These are phyloP conservation scores for Aspergillus udagawae DNA, from an alignment of 2,329 filamentous ascomycete species.

Conservation along the genomic window DNA sequence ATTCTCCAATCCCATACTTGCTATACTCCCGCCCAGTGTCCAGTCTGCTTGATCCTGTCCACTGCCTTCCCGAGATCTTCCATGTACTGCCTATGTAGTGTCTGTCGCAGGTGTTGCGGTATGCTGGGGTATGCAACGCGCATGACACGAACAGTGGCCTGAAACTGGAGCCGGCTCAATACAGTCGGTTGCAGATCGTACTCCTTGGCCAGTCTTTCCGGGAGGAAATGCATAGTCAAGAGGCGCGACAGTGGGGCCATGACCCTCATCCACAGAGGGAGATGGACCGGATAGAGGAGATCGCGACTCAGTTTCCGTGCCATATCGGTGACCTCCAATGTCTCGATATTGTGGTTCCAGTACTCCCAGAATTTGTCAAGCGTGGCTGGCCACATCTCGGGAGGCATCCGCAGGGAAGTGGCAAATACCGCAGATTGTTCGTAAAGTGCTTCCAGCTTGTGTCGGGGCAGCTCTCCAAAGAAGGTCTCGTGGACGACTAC, in stretches of 20 bases:
- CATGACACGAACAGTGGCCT: slow-evolving; percentile 5
- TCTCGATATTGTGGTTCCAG: slow-evolving; percentile 25
- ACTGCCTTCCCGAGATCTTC: slow-evolving; percentile 13
- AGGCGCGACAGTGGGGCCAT: slow-evolving; percentile 1
- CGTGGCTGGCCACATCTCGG: slow-evolving; percentile 26
- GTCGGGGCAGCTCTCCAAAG: slow-evolving; percentile 12
- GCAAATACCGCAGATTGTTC: slow-evolving; percentile 14
- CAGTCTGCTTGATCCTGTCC: slow-evolving; percentile 8
- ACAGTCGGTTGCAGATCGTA: slow-evolving; percentile 11
- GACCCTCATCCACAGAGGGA: slow-evolving; percentile 5
- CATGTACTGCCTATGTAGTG: slow-evolving; percentile 9
- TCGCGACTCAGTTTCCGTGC: slow-evolving; percentile 17
- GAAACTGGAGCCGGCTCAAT: slow-evolving; percentile 3
- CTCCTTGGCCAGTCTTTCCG: slow-evolving; percentile 7
- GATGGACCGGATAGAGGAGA: slow-evolving; percentile 11
- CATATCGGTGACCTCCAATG: slow-evolving; percentile 23
- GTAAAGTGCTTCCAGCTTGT: slow-evolving; percentile 7
- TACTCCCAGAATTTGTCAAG: slow-evolving; percentile 25
- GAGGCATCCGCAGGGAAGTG: slow-evolving; percentile 18
- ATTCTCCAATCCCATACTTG: background rate
- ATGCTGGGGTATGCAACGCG: slow-evolving; percentile 7
- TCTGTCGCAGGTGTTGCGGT: slow-evolving; percentile 2
- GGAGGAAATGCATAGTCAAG: slow-evolving; percentile 6
- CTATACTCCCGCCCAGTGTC: slow-evolving; percentile 6
- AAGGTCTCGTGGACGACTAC: slow-evolving; percentile 24